Percentiles rank a stretch among this genome's conserved stretches.
Conservation (phyloP, 2,329 filamentous ascomycete genomes). For the Xylaria sp. region DNA sequence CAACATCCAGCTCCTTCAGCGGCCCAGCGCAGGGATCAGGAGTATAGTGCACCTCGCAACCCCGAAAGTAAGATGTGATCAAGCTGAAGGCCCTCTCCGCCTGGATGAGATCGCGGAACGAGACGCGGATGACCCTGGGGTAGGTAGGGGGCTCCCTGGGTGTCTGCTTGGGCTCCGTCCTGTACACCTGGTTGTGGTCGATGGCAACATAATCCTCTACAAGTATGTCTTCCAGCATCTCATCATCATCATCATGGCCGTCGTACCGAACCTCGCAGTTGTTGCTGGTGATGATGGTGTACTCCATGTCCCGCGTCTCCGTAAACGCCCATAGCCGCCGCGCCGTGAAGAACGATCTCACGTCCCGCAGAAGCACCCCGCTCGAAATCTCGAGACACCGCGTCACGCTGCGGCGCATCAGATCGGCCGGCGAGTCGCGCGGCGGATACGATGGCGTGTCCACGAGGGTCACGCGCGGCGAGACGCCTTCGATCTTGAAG, state of each 20-base stretch:
- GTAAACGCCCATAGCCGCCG: neutral
- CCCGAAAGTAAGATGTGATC: neutral
- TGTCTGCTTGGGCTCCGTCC: neutral
- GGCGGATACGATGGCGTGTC: constrained; percentile 27
- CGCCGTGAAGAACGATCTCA: neutral
- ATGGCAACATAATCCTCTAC: neutral
- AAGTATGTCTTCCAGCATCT: neutral
- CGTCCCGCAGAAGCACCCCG: neutral
- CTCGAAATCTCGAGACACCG: constrained; percentile 7
- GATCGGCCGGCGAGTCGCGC: neutral
- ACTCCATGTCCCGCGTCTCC: neutral
- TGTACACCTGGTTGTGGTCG: neutral
- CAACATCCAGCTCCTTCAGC: constrained; percentile 12
- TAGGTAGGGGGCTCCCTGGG: neutral
- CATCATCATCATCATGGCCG: neutral
- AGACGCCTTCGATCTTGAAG: neutral
- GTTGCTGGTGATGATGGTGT: neutral
- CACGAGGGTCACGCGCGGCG: neutral
- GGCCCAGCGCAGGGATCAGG: constrained; percentile 19
- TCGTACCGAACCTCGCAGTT: too few relatives aligned
- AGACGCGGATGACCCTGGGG: neutral
- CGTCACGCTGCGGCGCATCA: neutral
- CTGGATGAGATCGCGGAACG: constrained; percentile 18
- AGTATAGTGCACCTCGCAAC: constrained; percentile 2
- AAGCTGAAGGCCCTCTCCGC: neutral